Evolutionary conservation across 2,329 filamentous ascomycete genomes (phyloP), one percentile per base, ranked within the genome.

Genomic region (Chaetomiaceae sp.): DNA sequence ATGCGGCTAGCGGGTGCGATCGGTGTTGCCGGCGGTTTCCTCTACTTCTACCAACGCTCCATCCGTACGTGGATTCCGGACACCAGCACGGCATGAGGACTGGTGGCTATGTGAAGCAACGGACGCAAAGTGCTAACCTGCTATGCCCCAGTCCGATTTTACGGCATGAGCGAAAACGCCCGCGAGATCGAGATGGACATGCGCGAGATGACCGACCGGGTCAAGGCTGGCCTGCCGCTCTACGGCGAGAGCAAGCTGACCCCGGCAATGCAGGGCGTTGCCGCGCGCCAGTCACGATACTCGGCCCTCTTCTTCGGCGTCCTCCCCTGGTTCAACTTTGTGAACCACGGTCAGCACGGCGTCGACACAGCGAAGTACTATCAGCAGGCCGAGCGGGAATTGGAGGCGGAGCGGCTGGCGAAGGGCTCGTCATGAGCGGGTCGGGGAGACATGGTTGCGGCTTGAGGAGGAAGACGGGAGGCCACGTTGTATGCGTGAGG

Each of bases 311-410:
- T 91, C 68, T 72, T 87, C 56, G 85, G 89, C 63, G 80, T 91
- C 45, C 72, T 98, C 47, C 90, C 91, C 32, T 97, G 90, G 93
- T 91, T 95, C 72, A 98, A 98, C 75, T 86, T 98, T 70, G 91
- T 95, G 62, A 97, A 98, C 70, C 93, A 98, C 70, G 83, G 80
- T 64, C 73, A 94, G 78, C 93, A 98, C 66, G 93, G 93, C 58
- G 87, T 98, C 49, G 93, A 98, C 66, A 98, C 93, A 26, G 89
- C 91, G 55, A 98, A 98, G 74, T 98, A 98, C 73, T 98, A 95
- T 70, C 84, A 84, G 65, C 88, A 95, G 67, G 93, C 93, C 7
- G 93, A 98, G 75, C 76, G 84, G 66, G 93, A 98, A 68, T 70
- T 98, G 60, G 93, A 95, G 71, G 83, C 82, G 32, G 89, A 95